phyloP scores from a whole-genome alignment of 257 asterid species.

The Paraleonurus japonicus region DNA sequence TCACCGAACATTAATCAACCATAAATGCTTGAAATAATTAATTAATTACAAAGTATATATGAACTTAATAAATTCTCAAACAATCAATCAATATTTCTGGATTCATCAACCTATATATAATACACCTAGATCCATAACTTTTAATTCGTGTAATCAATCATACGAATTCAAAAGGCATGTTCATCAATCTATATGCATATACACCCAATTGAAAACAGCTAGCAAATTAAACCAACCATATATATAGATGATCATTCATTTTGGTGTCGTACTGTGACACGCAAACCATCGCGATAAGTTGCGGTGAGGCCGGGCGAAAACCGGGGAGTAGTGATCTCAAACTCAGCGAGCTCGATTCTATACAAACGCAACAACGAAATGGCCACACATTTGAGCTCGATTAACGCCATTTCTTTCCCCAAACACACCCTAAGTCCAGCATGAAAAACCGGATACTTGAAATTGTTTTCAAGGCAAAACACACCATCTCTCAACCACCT shows the following conservation, averaged over 20 bases:
- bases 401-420: conserved; percentile 48
- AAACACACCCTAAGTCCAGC: conserved; percentile 50
- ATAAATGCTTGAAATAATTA: no score
- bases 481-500: conserved; percentile 52
- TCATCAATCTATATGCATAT: neutral
- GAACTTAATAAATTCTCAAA: no score
- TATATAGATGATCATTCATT: neutral
- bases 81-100: neutral
- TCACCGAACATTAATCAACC: neutral
- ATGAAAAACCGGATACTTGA: conserved; percentile 45
- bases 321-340: conserved; percentile 13
- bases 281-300: conserved; percentile 54
- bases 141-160: no score
- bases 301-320: conserved; percentile 76
- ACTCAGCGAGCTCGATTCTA: conserved; percentile 36
- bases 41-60: neutral
- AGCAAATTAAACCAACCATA: neutral
- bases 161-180: no score
- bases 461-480: conserved; percentile 37
- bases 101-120: no score
- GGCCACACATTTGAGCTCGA: conserved; percentile 59
- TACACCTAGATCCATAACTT: no score
- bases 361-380: conserved; percentile 41
- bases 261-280: conserved; percentile 28
- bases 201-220: neutral